Conservation (phyloP, 2,329 filamentous ascomycete species). For the Talaromyces sp. region DNA sequence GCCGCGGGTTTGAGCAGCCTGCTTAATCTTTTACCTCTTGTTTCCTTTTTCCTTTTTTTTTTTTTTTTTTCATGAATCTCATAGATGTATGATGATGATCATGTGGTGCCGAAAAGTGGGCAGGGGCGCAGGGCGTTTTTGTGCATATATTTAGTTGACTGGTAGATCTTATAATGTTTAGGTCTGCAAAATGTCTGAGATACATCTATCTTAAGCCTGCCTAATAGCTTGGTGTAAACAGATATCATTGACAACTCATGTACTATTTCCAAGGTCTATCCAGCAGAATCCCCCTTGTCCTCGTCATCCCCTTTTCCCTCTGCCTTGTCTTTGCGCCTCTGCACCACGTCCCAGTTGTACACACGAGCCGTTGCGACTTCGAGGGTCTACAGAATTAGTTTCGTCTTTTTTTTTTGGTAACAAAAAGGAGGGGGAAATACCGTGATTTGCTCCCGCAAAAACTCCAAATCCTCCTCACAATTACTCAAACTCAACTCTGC, state of each 20-base stretch:
- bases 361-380: constrained; percentile 94
- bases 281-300: constrained; percentile 22
- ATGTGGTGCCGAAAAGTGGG: constrained; percentile 8
- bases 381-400: constrained; percentile 65
- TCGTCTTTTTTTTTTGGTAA: not conserved
- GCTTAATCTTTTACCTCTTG: constrained; percentile 41
- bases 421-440: constrained; percentile 43
- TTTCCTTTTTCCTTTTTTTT: constrained; percentile 10
- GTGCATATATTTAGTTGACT: constrained; percentile 1
- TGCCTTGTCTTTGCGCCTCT: constrained; percentile 84
- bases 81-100: constrained; percentile 11
- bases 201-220: not conserved
- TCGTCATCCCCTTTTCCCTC: constrained; percentile 49
- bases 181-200: not conserved
- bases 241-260: not conserved
- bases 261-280: constrained; percentile 6
- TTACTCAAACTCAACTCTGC: constrained; percentile 78
- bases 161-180: not conserved
- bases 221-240: not conserved
- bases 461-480: constrained; percentile 94
- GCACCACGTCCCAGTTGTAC: constrained; percentile 99
- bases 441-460: constrained; percentile 92
- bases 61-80: constrained; percentile 9
- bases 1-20: constrained; percentile 80
- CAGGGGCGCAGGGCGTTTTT: constrained; percentile 12